Percentiles rank a stretch among this genome's conserved stretches.
Evolutionary conservation across 345 rosid genomes (phyloP).

Genomic region (Salix purpurea): DNA sequence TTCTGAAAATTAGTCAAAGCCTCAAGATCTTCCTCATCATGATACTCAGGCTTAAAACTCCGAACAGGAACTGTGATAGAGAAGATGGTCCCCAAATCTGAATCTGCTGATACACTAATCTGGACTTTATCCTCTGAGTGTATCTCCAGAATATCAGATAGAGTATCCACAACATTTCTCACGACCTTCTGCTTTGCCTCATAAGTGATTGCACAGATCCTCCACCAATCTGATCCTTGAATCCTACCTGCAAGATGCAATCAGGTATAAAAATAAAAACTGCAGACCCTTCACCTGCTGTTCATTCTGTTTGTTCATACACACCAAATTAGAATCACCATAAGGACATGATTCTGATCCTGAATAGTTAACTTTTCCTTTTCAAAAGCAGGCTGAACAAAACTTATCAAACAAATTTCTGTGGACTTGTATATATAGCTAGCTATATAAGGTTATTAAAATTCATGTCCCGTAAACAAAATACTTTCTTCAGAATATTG

Average conservation of each 20-base stretch:
- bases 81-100: slow-evolving; percentile 85
- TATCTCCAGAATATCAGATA: slow-evolving; percentile 88
- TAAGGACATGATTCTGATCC: background rate
- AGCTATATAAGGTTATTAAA: no score
- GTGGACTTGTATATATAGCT: no score
- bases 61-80: slow-evolving; percentile 88
- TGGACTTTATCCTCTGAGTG: slow-evolving; percentile 94
- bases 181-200: slow-evolving; percentile 92
- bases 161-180: slow-evolving; percentile 57
- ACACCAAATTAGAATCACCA: background rate
- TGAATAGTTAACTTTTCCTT: background rate
- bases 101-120: slow-evolving; percentile 74
- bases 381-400: no score
- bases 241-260: background rate
- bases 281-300: background rate
- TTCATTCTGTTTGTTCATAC: background rate
- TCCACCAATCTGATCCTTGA: background rate
- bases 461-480: no score
- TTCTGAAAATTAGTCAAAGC: slow-evolving; percentile 65
- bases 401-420: no score
- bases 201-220: slow-evolving; percentile 62
- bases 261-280: background rate
- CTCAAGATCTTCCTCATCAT: slow-evolving; percentile 54
- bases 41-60: slow-evolving; percentile 79
- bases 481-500: no score